Evolutionary conservation across 345 rosid species (phyloP).

Genomic region (Heritiera littoralis): DNA sequence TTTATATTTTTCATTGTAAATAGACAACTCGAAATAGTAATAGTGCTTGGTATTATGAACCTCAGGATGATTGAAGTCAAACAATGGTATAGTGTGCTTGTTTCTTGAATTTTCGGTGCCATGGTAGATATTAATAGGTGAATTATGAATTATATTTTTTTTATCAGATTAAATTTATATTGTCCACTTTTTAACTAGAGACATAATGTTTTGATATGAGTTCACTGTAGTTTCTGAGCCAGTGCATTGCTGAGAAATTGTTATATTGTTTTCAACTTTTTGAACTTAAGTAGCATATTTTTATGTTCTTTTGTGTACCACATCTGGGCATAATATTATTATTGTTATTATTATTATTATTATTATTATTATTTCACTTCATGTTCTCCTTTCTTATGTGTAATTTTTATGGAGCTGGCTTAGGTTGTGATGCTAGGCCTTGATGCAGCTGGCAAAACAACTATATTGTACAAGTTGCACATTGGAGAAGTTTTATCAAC

Average conservation of each 20-base stretch:
- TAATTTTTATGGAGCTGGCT: slow-evolving; percentile 29
- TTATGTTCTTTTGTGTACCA: not conserved
- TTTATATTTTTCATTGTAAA: not conserved
- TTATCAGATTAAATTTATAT: not conserved
- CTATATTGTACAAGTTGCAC: slow-evolving; percentile 93
- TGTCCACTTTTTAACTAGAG: not conserved
- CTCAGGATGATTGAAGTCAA: not conserved
- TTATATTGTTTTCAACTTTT: not conserved
- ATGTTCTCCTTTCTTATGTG: slow-evolving; percentile 10
- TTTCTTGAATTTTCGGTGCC: slow-evolving; percentile 10
- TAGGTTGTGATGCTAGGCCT: slow-evolving; percentile 99
- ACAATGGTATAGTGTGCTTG: not conserved
- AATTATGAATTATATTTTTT: not conserved
- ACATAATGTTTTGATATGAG: not conserved
- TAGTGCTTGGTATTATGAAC: not conserved
- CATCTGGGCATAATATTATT: not conserved
- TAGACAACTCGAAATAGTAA: not conserved
- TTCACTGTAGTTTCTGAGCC: not conserved
- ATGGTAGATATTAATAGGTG: not conserved
- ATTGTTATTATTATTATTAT: not conserved
- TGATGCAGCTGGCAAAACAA: slow-evolving; percentile 98
- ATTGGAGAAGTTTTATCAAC: slow-evolving; percentile 98
- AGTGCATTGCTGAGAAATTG: not conserved
- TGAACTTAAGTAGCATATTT: not conserved
- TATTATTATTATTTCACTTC: not conserved